Base-by-base conservation (phyloP, 1,284 basidiomycete species). In the Termitomyces sp. region DNA sequence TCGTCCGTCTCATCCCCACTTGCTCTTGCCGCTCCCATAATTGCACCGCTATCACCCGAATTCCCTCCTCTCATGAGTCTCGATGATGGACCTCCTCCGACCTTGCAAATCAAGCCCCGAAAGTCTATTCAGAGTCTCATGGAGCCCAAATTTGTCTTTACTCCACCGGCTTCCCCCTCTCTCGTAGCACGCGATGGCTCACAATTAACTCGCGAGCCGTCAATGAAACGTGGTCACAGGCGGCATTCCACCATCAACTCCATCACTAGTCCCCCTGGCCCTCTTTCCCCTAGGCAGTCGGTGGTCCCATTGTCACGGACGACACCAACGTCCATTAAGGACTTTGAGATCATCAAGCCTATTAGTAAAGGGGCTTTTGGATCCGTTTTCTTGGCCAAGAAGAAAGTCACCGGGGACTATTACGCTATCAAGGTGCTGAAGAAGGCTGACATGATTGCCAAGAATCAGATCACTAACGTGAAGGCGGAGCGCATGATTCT, bases 361-460 rank as follows among this genome's bases (percentile, higher is more conserved):
- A 99, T 99, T 71, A 95, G 92, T 69, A 97, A 99, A 66, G 97
- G 97, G 49, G 97, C 97, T 1, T 99, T 97, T 65, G 97, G 97
- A 11, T 96, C 94, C 13, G 97, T 99, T 45, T 99, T 97, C 70
- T 79, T 99, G 35, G 93, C 97, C 31, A 97, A 96, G 76, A 99
- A 99, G 79, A 94, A 93, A 62, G 89, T 84, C 4, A 99, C 97
- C 0, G 97, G 97, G 49, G 97, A 99, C 71, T 97, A 98, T 72
- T 99, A 89, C 72, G 97, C 97, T 26, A 97, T 99, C 83, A 99
- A 99, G 73, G 94, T 98, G 31, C 74, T 99, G 62, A 98, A 97
- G 74, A 99, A 99, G 77, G 93, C 94, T 26, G 97, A 99, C 73
- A 99, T 99, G 97, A 98, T 99, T 66, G 93, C 97, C 44, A 99